Evolutionary conservation across 257 asterid species (phyloP).

Genomic region (Thymus mandschuricus): DNA sequence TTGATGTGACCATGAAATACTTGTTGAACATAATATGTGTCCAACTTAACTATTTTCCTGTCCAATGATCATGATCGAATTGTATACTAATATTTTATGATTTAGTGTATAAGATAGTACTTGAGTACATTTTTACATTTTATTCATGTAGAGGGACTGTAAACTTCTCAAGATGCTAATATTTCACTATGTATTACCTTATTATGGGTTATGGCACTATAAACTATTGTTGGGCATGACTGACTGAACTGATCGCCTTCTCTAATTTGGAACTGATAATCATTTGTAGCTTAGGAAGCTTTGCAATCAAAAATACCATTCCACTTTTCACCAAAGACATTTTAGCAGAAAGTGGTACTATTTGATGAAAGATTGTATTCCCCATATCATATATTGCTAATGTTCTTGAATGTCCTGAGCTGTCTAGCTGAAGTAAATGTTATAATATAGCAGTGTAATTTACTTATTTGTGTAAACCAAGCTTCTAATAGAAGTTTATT

Average conservation of each 20-base stretch:
- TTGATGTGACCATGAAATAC: conserved; percentile 7
- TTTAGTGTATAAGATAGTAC: too few relatives aligned
- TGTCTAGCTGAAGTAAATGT: not conserved
- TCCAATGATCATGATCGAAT: not conserved
- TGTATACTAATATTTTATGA: too few relatives aligned
- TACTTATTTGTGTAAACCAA: conserved; percentile 19
- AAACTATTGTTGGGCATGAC: conserved; percentile 12
- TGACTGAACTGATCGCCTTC: conserved; percentile 5
- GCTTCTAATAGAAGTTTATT: conserved; percentile 31
- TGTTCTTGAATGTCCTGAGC: conserved; percentile 1
- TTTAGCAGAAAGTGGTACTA: not conserved
- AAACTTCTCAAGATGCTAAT: conserved; percentile 15
- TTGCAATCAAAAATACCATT: conserved; percentile 13
- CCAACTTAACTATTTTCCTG: conserved; percentile 19
- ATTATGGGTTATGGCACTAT: not conserved
- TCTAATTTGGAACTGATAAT: conserved; percentile 8
- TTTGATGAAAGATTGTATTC: conserved; percentile 7
- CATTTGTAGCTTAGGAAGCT: conserved; percentile 9
- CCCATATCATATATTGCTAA: conserved; percentile 13
- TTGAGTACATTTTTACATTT: not conserved
- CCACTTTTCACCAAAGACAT: conserved; percentile 20
- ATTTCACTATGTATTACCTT: conserved; percentile 6
- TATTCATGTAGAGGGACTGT: conserved; percentile 18
- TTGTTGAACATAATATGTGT: not conserved
- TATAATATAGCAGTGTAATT: conserved; percentile 15